These are phyloP conservation scores for Seminavis robusta DNA, from an alignment of 108 stramenopile genomes.

Conservation along the genomic window DNA sequence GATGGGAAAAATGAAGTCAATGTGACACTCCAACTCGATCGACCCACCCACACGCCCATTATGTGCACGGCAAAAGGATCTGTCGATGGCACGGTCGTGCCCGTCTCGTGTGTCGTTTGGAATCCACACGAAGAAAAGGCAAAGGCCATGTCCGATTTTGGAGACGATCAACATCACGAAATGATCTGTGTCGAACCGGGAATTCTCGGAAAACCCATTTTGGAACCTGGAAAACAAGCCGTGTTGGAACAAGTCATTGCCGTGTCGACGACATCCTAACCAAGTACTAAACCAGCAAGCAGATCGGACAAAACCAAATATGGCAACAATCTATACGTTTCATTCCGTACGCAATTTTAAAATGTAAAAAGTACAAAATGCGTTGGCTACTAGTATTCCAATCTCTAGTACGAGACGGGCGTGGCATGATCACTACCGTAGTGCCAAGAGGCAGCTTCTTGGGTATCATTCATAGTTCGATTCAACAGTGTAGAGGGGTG, in stretches of 20 bases:
- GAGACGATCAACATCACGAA: slow-evolving; percentile 65
- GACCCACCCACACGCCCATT: slow-evolving; percentile 14
- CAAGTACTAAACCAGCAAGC: too few relatives aligned
- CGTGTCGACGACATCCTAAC: too few relatives aligned
- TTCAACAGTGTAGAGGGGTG: too few relatives aligned
- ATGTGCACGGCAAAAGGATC: slow-evolving; percentile 40
- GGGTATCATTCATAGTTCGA: too few relatives aligned
- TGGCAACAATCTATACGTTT: too few relatives aligned
- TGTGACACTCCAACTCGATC: slow-evolving; percentile 43
- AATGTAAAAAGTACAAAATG: too few relatives aligned
- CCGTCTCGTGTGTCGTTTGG: slow-evolving; percentile 66
- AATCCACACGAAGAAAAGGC: slow-evolving; percentile 71
- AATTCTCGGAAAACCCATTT: slow-evolving; percentile 30
- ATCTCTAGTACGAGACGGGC: too few relatives aligned
- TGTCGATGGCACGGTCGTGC: slow-evolving; percentile 42
- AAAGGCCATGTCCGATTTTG: slow-evolving; percentile 70
- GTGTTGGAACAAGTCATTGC: slow-evolving; percentile 55
- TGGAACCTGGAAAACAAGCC: slow-evolving; percentile 45
- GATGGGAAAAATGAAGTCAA: slow-evolving; percentile 24
- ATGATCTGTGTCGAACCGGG: slow-evolving; percentile 89
- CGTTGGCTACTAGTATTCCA: too few relatives aligned
- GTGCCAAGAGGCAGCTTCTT: too few relatives aligned
- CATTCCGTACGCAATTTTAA: too few relatives aligned
- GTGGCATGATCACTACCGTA: too few relatives aligned
- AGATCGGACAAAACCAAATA: too few relatives aligned